These are phyloP conservation scores for Pouteria glomerata DNA, from an alignment of 148 eudicot species.

Conservation along the genomic window DNA sequence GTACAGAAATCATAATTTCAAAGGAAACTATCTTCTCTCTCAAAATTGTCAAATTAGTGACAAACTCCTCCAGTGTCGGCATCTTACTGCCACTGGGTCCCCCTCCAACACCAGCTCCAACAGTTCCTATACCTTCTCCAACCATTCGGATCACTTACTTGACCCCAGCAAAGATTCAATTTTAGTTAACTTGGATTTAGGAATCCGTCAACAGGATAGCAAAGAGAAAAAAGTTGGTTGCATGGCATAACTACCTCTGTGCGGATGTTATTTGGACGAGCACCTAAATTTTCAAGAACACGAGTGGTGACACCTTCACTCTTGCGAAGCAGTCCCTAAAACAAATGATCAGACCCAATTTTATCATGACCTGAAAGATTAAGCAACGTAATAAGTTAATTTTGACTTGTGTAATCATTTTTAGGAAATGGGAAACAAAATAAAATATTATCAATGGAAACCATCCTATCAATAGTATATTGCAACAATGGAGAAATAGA, in stretches of 20 bases:
- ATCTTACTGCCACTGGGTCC: slow-evolving; percentile 71
- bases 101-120: slow-evolving; percentile 83
- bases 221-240: background rate
- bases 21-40: slow-evolving; percentile 75
- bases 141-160: slow-evolving; percentile 80
- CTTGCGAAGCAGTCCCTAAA: slow-evolving; percentile 58
- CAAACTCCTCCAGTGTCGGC: slow-evolving; percentile 93
- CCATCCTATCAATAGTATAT: too few relatives aligned
- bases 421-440: too few relatives aligned
- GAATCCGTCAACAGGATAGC: background rate
- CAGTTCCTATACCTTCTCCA: slow-evolving; percentile 78
- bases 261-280: slow-evolving; percentile 62
- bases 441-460: too few relatives aligned
- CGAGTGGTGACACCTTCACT: slow-evolving; percentile 77
- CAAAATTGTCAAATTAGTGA: too few relatives aligned
- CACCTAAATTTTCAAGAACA: slow-evolving; percentile 66
- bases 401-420: too few relatives aligned
- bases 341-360: slow-evolving; percentile 69
- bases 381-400: too few relatives aligned
- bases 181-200: background rate
- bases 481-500: too few relatives aligned
- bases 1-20: too few relatives aligned
- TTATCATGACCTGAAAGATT: slow-evolving; percentile 49
- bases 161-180: background rate
- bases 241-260: slow-evolving; percentile 32